A percentile compares a stretch with the other conserved stretches of the same genome.
These are phyloP conservation scores for Elaeis oleifera DNA, from an alignment of 202 grass and related monocot genomes.

Conservation along the genomic window DNA sequence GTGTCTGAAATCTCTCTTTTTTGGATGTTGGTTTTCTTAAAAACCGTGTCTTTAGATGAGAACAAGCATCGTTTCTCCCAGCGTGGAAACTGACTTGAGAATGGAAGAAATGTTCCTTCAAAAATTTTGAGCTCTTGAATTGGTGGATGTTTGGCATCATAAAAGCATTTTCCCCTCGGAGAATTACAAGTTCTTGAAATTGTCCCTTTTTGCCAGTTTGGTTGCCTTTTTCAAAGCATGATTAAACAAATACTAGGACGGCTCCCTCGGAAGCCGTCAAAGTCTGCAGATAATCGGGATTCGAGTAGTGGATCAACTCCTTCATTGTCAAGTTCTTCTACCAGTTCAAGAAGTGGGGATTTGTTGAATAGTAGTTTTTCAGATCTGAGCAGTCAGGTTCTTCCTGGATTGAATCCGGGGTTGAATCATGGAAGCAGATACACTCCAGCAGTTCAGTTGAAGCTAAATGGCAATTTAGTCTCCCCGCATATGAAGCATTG, in stretches of 20 bases:
- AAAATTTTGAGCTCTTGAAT: background rate
- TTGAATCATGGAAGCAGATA: background rate
- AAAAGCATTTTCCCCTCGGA: background rate
- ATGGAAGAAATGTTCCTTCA: no score
- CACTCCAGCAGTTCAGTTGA: background rate
- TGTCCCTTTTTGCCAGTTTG: background rate
- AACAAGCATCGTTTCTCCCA: no score
- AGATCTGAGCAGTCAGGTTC: background rate
- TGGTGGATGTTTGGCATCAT: background rate
- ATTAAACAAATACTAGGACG: constrained; percentile 14
- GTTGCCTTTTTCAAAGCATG: constrained; percentile 9
- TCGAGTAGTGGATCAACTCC: background rate
- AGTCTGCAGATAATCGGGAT: constrained; percentile 10
- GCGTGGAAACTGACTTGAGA: no score
- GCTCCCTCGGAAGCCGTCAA: constrained; percentile 18
- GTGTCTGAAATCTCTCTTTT: no score
- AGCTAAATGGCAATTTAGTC: background rate
- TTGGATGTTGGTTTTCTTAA: no score
- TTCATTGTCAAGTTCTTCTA: constrained; percentile 8
- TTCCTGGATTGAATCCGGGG: constrained; percentile 2
- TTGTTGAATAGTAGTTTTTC: constrained; percentile 3
- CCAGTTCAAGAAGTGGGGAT: constrained; percentile 18
- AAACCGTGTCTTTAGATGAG: no score
- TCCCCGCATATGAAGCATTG: constrained; percentile 8
- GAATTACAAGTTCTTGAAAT: background rate